Conservation (phyloP, 768 basidiomycete species). For the Hortiboletus flavorubellus region DNA sequence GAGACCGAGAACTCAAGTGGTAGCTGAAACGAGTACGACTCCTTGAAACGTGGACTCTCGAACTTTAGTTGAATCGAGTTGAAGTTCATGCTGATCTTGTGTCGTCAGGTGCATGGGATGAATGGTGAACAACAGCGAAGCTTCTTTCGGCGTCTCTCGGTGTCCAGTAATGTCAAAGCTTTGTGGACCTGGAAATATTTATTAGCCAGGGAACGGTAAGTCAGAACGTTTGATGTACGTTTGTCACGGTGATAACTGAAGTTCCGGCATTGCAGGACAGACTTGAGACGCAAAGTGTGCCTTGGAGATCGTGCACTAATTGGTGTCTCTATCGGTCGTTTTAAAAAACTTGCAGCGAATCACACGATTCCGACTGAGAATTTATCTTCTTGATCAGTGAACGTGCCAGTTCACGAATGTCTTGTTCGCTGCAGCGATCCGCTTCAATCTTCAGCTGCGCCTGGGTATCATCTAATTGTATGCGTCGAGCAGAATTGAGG, state of each 20-base stretch:
- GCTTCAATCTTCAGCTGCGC: conserved; percentile 13
- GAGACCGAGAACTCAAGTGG: conserved; percentile 23
- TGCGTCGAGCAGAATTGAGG: conserved; percentile 2
- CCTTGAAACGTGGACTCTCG: conserved; percentile 27
- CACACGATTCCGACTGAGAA: conserved; percentile 12
- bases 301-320: conserved; percentile 6
- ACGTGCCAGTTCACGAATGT: conserved; percentile 9
- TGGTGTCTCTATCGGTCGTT: neutral
- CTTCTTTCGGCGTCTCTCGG: conserved; percentile 17
- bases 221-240: neutral
- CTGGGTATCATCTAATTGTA: conserved; percentile 18
- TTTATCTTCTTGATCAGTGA: conserved; percentile 21
- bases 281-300: conserved; percentile 15
- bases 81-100: conserved; percentile 30
- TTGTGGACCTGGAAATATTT: conserved; percentile 6
- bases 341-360: conserved; percentile 15
- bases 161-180: conserved; percentile 18
- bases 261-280: neutral
- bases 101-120: conserved; percentile 29
- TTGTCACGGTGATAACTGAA: neutral
- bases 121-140: conserved; percentile 24
- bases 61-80: conserved; percentile 19
- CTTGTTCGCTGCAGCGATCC: conserved; percentile 14
- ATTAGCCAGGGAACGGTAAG: neutral
- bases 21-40: conserved; percentile 24